Evolutionary conservation across 2,329 filamentous ascomycete species (phyloP).

Genomic region (Cryoendolithus antarcticus): DNA sequence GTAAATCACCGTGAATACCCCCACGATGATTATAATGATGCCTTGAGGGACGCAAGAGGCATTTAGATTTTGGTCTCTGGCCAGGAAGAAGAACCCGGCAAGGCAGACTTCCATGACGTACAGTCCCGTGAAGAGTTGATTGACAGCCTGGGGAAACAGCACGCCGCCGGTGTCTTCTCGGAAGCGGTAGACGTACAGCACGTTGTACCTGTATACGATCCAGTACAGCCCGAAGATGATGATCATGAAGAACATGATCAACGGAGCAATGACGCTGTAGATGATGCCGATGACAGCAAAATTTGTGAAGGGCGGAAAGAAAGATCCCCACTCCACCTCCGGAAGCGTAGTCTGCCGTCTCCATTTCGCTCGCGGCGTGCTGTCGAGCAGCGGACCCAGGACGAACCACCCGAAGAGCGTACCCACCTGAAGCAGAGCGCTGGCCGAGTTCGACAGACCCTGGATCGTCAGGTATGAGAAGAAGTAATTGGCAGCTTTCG

Average conservation of each 20-base stretch:
- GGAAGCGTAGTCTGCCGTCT: constrained; percentile 65
- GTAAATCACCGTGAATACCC: constrained; percentile 60
- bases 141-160: constrained; percentile 82
- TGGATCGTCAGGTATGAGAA: constrained; percentile 98
- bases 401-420: constrained; percentile 71
- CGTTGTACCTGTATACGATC: constrained; percentile 93
- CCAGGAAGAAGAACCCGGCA: constrained; percentile 79
- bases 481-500: constrained; percentile 87
- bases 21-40: constrained; percentile 67
- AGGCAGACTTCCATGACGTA: constrained; percentile 91
- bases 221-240: constrained; percentile 86
- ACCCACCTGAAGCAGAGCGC: constrained; percentile 73
- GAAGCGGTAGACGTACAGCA: constrained; percentile 87
- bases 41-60: constrained; percentile 62
- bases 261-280: constrained; percentile 76
- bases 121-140: constrained; percentile 86
- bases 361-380: constrained; percentile 73
- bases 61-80: constrained; percentile 26
- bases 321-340: constrained; percentile 75
- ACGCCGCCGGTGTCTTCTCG: constrained; percentile 83
- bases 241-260: constrained; percentile 87
- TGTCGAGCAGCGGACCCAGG: constrained; percentile 68
- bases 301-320: constrained; percentile 94
- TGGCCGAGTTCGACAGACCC: constrained; percentile 79
- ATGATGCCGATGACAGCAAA: constrained; percentile 81